Evolutionary conservation across 2,329 filamentous ascomycete species (phyloP).

Genomic region (Didymella pinodella): DNA sequence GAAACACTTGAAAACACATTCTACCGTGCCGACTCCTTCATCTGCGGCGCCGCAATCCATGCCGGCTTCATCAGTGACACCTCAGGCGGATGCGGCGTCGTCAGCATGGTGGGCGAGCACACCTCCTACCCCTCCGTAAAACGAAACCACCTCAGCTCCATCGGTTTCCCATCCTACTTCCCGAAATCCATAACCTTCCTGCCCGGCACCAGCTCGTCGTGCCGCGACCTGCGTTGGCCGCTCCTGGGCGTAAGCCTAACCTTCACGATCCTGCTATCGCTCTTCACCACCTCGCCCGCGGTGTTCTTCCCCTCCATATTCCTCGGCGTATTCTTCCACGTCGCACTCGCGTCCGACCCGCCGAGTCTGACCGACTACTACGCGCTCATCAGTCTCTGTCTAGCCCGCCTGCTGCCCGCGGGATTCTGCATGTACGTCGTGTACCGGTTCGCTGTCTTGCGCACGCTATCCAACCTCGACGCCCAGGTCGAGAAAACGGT

Average conservation of each 20-base stretch:
- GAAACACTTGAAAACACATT: slow-evolving; percentile 59
- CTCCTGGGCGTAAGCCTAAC: slow-evolving; percentile 81
- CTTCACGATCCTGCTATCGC: slow-evolving; percentile 78
- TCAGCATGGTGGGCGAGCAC: slow-evolving; percentile 74
- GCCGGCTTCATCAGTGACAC: slow-evolving; percentile 76
- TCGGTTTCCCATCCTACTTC: slow-evolving; percentile 86
- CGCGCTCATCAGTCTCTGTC: slow-evolving; percentile 75
- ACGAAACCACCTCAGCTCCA: slow-evolving; percentile 77
- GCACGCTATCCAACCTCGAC: slow-evolving; percentile 73
- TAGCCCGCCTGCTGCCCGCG: slow-evolving; percentile 85
- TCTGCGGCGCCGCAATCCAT: slow-evolving; percentile 86
- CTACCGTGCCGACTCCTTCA: slow-evolving; percentile 89
- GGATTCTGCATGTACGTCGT: slow-evolving; percentile 88
- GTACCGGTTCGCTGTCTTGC: slow-evolving; percentile 80
- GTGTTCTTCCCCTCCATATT: slow-evolving; percentile 89
- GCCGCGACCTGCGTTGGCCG: slow-evolving; percentile 83
- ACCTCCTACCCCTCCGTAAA: slow-evolving; percentile 69
- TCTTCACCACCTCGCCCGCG: slow-evolving; percentile 80
- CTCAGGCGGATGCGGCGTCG: slow-evolving; percentile 81
- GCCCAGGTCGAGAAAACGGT: slow-evolving; percentile 91
- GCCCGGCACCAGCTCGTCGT: slow-evolving; percentile 68
- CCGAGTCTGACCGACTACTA: slow-evolving; percentile 73
- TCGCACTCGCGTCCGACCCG: slow-evolving; percentile 88
- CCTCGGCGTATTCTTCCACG: slow-evolving; percentile 84
- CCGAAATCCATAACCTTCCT: slow-evolving; percentile 85